Base-by-base conservation (phyloP, 1,139 yeast genomes). In the Kodamaea ohmeri region DNA sequence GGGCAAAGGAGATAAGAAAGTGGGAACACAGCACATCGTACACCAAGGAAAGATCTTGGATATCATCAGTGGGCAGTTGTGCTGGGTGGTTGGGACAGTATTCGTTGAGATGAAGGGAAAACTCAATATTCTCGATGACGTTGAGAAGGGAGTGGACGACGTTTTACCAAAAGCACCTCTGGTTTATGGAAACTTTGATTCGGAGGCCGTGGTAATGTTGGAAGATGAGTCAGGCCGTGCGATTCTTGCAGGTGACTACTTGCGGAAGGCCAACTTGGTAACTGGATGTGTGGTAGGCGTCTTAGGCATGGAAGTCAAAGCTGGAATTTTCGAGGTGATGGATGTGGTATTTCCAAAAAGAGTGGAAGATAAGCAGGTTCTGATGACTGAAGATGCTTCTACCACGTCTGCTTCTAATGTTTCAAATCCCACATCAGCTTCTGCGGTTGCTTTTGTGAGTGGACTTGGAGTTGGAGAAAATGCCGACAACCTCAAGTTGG, bases 181-280 rank as follows among this genome's bases (percentile, higher is more conserved):
- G 4, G 52, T 58, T 11, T 71, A 71, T 44, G 41, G 41, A n/a
- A 34, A 25, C 9, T 47, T 58, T n/a, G 58, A 51, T 12, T 20
- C 32, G 19, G 83, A 75, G 45, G 76, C 71, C 1, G 67, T 80
- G 15, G 87, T 86, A 16, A 78, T 83, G 82, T 58, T 94, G 32
- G 98, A 92, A 58, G 98, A 94, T 60, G 97, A 90, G 54, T 81
- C 92, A 36, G 98, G 99, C 4, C 69, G 99, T 35, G 83, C 95
- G 8, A 60, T 79, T 20, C 64, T 92, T 22, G 95, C 95, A 22
- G 83, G 78, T 25, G 67, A 73, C 14, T 64, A 81, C 36, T 66
- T 71, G 41, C 45, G 50, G 41, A 50, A 63, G 49, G 49, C 76
- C 58, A 60, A 73, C 3, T 65, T 92, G 25, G 95, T 90, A 0